These are phyloP conservation scores for Trichophyton verrucosum DNA, from an alignment of 2,329 filamentous ascomycete species.

Conservation along the genomic window DNA sequence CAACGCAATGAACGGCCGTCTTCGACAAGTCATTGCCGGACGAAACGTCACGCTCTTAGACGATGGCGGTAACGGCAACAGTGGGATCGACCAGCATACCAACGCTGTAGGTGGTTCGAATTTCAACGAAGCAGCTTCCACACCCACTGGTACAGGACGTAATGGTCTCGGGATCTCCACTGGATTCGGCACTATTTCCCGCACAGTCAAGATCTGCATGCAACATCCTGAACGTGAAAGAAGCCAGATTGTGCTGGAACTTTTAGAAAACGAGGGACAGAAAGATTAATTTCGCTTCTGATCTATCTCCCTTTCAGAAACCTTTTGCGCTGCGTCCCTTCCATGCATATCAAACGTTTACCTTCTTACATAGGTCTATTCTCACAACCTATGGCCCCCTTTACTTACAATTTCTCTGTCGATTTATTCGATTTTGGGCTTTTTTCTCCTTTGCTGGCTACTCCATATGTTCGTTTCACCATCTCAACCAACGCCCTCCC, in stretches of 20 bases:
- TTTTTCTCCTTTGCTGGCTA: not conserved
- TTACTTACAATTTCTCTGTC: not conserved
- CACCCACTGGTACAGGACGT: conserved; percentile 18
- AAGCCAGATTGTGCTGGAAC: conserved; percentile 78
- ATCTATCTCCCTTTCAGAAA: not conserved
- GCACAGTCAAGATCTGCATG: conserved; percentile 89
- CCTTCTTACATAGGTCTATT: not conserved
- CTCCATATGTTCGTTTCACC: not conserved
- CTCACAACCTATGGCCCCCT: not conserved
- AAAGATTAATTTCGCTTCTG: conserved; percentile 30
- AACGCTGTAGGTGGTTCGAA: conserved; percentile 20
- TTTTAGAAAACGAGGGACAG: conserved; percentile 83
- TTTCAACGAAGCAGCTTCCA: conserved; percentile 14
- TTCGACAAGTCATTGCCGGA: conserved; percentile 89
- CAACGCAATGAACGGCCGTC: conserved; percentile 86
- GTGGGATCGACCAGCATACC: conserved; percentile 26
- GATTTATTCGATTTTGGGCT: not conserved
- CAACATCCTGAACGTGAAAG: conserved; percentile 78
- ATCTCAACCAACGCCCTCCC: not conserved
- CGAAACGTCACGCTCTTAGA: conserved; percentile 83
- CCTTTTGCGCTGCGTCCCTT: not conserved
- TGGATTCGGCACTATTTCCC: conserved; percentile 31
- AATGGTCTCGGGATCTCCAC: conserved; percentile 26
- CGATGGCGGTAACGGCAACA: conserved; percentile 55
- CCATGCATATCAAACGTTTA: not conserved